Evolutionary conservation across 2,329 filamentous ascomycete genomes (phyloP), one percentile per base, ranked within the genome.

Genomic region (Colletotrichum tropicale): DNA sequence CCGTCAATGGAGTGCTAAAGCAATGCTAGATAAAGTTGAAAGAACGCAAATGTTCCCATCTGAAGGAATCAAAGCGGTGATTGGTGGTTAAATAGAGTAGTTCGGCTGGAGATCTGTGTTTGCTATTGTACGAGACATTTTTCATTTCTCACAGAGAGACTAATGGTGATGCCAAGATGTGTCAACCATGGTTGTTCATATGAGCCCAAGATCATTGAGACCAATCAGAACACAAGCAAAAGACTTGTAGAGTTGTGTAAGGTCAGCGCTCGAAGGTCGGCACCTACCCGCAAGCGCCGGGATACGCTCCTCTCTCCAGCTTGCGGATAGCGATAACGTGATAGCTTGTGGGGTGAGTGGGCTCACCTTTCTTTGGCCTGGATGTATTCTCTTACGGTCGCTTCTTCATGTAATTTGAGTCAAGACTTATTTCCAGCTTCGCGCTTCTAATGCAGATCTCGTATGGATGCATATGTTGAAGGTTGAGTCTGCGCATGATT

Each of bases 21-120:
- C n/a, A 48, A 48, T 2, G 4, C 0, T 48, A 5, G 1, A 48
- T 48, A 5, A 0, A 48, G 5, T 12, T n/a, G 0, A 7, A n/a
- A 48, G 18, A n/a, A 48, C 0, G 1, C 0, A n/a, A 48, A 10
- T 0, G 3, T 48, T 21, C 6, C 13, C n/a, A 13, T 21, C 7
- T 48, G 21, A 3, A 12, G 13, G 18, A 0, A 3, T 12, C 1
- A 48, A 21, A 21, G 43, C 43, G 21, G 1, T 21, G 43, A 52
- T 52, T 52, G 43, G 43, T 52, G 43, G n/a, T 28, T 16, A 26
- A 28, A 58, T 58, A 3, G 0, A 0, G 1, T 28, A 1, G 18
- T 6, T 58, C 55, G 26, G 55, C 55, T 6, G 4, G 24, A 58
- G 55, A 58, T 58, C 21, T 8, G 21, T 58, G 55, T 58, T 13